A percentile compares a stretch with the other conserved stretches of the same genome.
Evolutionary conservation across 129 eudicot genomes (phyloP).

Genomic region (Arctium minus): DNA sequence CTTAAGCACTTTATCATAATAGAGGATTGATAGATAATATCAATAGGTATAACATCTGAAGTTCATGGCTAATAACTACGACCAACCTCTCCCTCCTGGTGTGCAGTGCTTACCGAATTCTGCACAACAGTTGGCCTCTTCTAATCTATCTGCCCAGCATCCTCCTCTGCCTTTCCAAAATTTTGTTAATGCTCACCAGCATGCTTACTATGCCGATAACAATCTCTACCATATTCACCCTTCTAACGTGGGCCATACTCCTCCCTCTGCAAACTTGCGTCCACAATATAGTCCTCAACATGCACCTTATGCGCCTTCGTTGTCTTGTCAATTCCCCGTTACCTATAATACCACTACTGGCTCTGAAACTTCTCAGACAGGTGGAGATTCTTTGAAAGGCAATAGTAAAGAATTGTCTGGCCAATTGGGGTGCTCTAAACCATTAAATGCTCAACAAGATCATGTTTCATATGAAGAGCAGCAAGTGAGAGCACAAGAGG

Average conservation of each 20-base stretch:
- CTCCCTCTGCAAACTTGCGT: slow-evolving; percentile 33
- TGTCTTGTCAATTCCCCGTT: slow-evolving; percentile 11
- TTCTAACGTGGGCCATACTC: slow-evolving; percentile 28
- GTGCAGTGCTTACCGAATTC: slow-evolving; percentile 41
- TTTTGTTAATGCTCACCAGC: slow-evolving; percentile 19
- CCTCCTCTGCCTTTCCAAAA: slow-evolving; percentile 40
- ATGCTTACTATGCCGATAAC: slow-evolving; percentile 25
- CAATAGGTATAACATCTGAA: background rate
- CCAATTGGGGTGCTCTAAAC: background rate
- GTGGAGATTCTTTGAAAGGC: slow-evolving; percentile 2
- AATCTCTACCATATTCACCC: slow-evolving; percentile 26
- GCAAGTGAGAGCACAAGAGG: slow-evolving; percentile 20
- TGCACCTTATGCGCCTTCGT: slow-evolving; percentile 21
- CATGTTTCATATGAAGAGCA: slow-evolving; percentile 13
- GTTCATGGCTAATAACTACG: slow-evolving; percentile 52
- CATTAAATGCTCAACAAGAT: slow-evolving; percentile 16
- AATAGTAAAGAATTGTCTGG: slow-evolving; percentile 6
- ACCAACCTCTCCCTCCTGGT: slow-evolving; percentile 78
- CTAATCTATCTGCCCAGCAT: slow-evolving; percentile 31
- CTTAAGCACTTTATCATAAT: background rate
- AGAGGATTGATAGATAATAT: background rate
- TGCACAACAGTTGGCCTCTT: slow-evolving; percentile 27
- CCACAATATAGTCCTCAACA: slow-evolving; percentile 37
- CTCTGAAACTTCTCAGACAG: slow-evolving; percentile 19
- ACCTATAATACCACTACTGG: slow-evolving; percentile 10